Conservation (phyloP, 345 rosid species). For the Fremontodendron californicum region DNA sequence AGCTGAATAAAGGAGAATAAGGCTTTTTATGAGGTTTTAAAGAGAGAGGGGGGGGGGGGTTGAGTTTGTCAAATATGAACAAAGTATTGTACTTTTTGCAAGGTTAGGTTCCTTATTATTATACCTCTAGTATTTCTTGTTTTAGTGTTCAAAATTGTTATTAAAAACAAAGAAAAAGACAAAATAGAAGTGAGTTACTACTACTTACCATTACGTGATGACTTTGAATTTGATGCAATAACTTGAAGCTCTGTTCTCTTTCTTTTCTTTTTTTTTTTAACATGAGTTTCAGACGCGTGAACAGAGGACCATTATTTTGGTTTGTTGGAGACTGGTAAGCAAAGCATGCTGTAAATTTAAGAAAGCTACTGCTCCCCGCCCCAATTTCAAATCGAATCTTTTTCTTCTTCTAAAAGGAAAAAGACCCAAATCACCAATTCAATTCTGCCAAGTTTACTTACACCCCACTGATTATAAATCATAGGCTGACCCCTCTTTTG, state of each 20-base stretch:
- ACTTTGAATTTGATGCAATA: no score
- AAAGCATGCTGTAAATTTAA: conserved; percentile 10
- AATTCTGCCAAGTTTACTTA: neutral
- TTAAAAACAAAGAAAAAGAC: neutral
- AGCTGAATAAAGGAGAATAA: neutral
- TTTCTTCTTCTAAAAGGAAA: neutral
- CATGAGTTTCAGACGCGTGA: neutral
- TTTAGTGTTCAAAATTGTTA: neutral
- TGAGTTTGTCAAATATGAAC: conserved; percentile 1
- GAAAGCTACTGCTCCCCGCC: no score
- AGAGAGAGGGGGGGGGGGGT: neutral
- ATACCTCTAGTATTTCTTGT: neutral
- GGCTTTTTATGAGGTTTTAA: no score
- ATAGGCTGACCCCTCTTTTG: neutral
- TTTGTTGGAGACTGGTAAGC: neutral
- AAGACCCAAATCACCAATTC: neutral
- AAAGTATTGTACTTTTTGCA: neutral
- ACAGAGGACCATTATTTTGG: conserved; percentile 8
- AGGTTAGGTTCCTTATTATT: neutral
- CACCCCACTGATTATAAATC: conserved; percentile 1
- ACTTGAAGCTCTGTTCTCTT: neutral
- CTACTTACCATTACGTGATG: neutral
- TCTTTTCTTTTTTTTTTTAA: neutral
- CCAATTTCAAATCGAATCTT: no score
- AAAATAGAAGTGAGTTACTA: conserved; percentile 4